A percentile compares a stretch with the other conserved stretches of the same genome.
Evolutionary conservation across 2,329 filamentous ascomycete genomes (phyloP).

Genomic region (Teratosphaeria destructans): DNA sequence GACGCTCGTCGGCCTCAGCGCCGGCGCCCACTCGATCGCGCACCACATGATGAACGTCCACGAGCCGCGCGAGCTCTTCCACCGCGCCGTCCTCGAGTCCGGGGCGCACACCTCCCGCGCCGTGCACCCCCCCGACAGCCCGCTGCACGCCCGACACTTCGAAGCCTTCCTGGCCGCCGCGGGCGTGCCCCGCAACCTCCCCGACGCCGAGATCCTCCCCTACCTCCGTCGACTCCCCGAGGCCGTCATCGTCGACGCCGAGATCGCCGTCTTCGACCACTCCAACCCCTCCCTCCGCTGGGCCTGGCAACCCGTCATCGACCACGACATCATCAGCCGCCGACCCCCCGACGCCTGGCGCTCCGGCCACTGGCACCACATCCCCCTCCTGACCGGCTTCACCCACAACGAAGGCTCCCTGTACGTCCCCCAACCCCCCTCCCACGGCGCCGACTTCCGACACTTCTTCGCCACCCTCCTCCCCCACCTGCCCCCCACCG

Average conservation of each 20-base stretch:
- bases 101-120: slow-evolving; percentile 38
- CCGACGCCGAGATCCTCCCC: slow-evolving; percentile 26
- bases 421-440: slow-evolving; percentile 47
- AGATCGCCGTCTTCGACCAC: slow-evolving; percentile 33
- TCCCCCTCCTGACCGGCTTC: slow-evolving; percentile 59
- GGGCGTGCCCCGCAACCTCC: slow-evolving; percentile 20
- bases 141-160: slow-evolving; percentile 37
- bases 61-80: slow-evolving; percentile 30
- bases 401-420: slow-evolving; percentile 58
- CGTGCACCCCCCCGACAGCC: slow-evolving; percentile 30
- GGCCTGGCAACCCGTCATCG: slow-evolving; percentile 61
- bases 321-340: slow-evolving; percentile 48
- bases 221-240: slow-evolving; percentile 34
- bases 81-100: slow-evolving; percentile 38
- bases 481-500: slow-evolving; percentile 42
- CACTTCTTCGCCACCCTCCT: slow-evolving; percentile 53
- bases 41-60: slow-evolving; percentile 52
- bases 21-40: slow-evolving; percentile 51
- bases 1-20: slow-evolving; percentile 28
- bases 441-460: slow-evolving; percentile 43
- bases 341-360: slow-evolving; percentile 52
- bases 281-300: slow-evolving; percentile 39
- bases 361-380: slow-evolving; percentile 41
- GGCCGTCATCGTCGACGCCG: slow-evolving; percentile 28
- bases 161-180: slow-evolving; percentile 29